Evolutionary conservation across 306 rosid species (phyloP).

Genomic region (Begonia loranthoides): DNA sequence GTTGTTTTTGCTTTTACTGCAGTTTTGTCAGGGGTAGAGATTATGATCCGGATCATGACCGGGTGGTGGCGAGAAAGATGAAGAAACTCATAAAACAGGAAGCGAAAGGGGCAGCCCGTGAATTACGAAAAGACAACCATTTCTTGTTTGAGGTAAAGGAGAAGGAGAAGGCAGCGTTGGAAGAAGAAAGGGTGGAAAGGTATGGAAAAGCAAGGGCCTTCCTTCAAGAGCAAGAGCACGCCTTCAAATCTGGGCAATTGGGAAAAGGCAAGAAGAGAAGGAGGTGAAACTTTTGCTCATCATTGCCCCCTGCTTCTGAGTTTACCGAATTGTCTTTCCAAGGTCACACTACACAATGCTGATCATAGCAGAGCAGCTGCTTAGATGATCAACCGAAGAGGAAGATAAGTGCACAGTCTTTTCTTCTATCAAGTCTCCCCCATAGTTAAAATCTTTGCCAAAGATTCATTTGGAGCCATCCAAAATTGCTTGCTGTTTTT

Average conservation of each 20-base stretch:
- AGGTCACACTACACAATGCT: too few species aligned
- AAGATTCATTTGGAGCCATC: too few species aligned
- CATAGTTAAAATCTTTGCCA: too few species aligned
- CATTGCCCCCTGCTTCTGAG: too few species aligned
- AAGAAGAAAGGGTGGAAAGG: conserved; percentile 59
- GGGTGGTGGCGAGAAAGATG: conserved; percentile 55
- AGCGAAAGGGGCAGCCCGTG: conserved; percentile 73
- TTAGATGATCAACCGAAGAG: too few species aligned
- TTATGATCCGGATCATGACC: conserved; percentile 70
- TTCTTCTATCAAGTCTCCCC: too few species aligned
- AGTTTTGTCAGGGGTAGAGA: conserved; percentile 85
- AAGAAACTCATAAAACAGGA: conserved; percentile 48
- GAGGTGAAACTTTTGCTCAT: conserved; percentile 18
- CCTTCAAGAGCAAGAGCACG: conserved; percentile 82
- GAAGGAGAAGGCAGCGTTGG: conserved; percentile 36
- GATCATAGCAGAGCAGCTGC: too few species aligned
- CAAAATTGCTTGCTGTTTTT: too few species aligned
- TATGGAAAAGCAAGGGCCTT: conserved; percentile 52
- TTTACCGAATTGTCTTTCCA: too few species aligned
- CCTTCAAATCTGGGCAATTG: conserved; percentile 77
- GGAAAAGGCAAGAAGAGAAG: conserved; percentile 83
- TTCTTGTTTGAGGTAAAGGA: conserved; percentile 66
- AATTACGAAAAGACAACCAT: conserved; percentile 69
- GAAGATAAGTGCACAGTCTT: too few species aligned
- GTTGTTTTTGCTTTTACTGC: conserved; percentile 20